Percentiles rank a stretch among this genome's conserved stretches.
Conservation (phyloP, 2,329 filamentous ascomycete species). For the Zasmidium cellare region DNA sequence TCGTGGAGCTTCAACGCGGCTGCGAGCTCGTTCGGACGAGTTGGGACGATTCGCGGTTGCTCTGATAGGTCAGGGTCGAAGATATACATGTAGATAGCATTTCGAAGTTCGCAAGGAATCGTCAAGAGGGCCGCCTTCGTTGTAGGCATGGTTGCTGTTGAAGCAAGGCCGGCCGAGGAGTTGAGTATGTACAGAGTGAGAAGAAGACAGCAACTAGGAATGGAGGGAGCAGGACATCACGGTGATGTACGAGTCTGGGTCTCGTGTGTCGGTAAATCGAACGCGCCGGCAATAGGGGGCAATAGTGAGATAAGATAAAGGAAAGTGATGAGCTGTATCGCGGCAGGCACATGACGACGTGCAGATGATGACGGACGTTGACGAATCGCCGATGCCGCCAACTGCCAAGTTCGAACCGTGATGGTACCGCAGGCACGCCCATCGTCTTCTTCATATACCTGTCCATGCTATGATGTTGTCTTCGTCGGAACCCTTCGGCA, state of each 20-base stretch:
- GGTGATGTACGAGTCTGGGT: constrained; percentile 1
- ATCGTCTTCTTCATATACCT: no score
- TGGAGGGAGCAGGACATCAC: constrained; percentile 2
- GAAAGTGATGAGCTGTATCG: not conserved
- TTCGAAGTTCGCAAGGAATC: constrained; percentile 32
- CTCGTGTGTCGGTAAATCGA: not conserved
- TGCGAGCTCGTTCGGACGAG: constrained; percentile 12
- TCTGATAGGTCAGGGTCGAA: constrained; percentile 20
- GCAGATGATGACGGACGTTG: not conserved
- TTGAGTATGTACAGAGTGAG: not conserved
- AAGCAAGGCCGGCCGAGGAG: not conserved
- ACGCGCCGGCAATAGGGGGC: not conserved
- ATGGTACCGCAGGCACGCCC: no score
- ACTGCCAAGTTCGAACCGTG: not conserved
- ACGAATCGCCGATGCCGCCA: not conserved
- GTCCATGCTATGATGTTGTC: no score
- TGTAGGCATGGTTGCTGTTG: constrained; percentile 2
- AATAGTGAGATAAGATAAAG: not conserved
- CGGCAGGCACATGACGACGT: constrained; percentile 4
- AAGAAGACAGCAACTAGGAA: not conserved
- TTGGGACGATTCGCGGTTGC: not conserved
- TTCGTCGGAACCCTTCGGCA: no score
- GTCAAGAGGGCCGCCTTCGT: constrained; percentile 25
- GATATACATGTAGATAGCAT: constrained; percentile 30
- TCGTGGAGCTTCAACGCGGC: constrained; percentile 17